Base-by-base conservation (phyloP, 768 basidiomycete genomes). In the Boletus pseudopeckii region DNA sequence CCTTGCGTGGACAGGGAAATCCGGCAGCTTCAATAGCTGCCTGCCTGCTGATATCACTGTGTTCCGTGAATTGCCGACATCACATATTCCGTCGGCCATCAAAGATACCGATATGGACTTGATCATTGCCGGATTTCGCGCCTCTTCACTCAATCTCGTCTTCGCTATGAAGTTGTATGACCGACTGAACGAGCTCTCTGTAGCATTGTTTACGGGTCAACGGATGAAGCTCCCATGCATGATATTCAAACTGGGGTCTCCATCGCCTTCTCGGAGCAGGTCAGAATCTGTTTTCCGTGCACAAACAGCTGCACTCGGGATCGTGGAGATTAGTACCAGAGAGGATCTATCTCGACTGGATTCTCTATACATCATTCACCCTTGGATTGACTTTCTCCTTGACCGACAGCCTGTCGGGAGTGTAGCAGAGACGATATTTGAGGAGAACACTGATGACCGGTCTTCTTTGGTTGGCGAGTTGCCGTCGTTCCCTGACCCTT, bases 331-430 rank as follows among this genome's bases (percentile, higher is more conserved):
- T 7, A 32, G 6, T 30, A 54, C 52, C 6, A 41, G 3, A 1
- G 51, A 60, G 7, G 52, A 58, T 22, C 36, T 61, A 4, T 39
- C 60, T 13, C 43, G 9, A 15, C 8, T 51, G 4, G 32, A 33
- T 1, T 39, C 45, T 5, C n/a, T 59, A 0, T 22, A 6, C 8
- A 45, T 59, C 7, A 22, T 58, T 10, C 49, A 60, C 28, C 58
- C 58, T 1, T 60, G 58, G 56, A 51, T 60, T 1, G 46, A 46
- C 32, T 53, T 50, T 11, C 54, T 59, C 3, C 59, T 58, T 1
- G 54, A 48, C 18, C 33, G 57, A 41, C 45, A 20, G 15, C 41
- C 34, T 5, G n/a, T 55, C 13, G 20, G 20, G 24, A 17, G 32
- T n/a, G 2, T 52, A 14, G 2, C 28, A 24, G 30, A 41, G 4